Conservation (phyloP, 2,329 filamentous ascomycete genomes). For the Cladorrhinum sp. region DNA sequence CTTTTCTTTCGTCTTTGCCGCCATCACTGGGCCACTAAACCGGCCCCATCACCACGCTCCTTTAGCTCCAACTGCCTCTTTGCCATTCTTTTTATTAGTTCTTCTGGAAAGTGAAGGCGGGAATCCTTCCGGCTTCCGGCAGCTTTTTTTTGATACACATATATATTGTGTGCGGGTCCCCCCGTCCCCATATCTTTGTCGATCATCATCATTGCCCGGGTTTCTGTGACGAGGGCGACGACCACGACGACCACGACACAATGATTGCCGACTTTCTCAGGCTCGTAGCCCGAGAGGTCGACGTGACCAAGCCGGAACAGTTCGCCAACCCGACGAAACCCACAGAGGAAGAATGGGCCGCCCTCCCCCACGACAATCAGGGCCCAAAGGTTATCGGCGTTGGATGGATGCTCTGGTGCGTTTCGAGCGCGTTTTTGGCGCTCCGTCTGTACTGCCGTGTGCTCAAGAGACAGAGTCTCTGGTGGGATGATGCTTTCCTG, state of each 20-base stretch:
- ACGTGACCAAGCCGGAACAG: constrained; percentile 14
- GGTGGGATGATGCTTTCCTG: constrained; percentile 28
- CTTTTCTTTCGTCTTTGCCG: background rate
- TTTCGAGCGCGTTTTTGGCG: constrained; percentile 22
- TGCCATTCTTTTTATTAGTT: background rate
- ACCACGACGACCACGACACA: background rate
- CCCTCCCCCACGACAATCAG: constrained; percentile 23
- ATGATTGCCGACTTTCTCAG: background rate
- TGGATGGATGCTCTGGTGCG: constrained; percentile 23
- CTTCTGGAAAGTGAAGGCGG: background rate
- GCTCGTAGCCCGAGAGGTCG: background rate
- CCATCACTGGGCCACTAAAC: background rate
- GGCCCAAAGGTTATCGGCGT: constrained; percentile 19
- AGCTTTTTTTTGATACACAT: background rate
- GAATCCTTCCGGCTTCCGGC: background rate
- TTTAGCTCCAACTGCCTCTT: background rate
- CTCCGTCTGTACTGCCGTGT: constrained; percentile 27
- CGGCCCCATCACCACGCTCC: background rate
- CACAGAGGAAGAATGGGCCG: constrained; percentile 14
- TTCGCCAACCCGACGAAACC: constrained; percentile 11
- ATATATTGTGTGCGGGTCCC: background rate
- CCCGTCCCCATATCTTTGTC: background rate
- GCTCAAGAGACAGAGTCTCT: constrained; percentile 22
- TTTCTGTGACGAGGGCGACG: no score
- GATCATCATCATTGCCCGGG: background rate